Percentiles rank a stretch among this genome's conserved stretches.
These are phyloP conservation scores for Miscanthus lutarioriparius DNA, from an alignment of 176 grass and related monocot species.

Conservation along the genomic window DNA sequence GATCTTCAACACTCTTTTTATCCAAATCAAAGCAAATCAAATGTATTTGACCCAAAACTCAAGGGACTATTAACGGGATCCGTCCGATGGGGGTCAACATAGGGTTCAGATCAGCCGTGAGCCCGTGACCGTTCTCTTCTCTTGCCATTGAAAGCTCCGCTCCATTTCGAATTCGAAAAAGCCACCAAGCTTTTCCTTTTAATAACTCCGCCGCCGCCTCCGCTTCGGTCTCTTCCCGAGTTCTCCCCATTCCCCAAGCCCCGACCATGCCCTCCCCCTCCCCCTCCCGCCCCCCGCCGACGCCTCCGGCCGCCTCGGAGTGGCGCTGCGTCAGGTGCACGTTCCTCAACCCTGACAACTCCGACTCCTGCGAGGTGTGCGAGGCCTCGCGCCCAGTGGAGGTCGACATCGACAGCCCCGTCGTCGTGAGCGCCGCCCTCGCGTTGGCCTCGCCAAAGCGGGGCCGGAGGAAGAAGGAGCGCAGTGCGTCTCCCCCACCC, in stretches of 20 bases:
- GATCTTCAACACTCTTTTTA: not conserved
- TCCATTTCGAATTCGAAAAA: not conserved
- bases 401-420: constrained; percentile 44
- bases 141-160: not conserved
- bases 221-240: too few species aligned
- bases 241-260: not conserved
- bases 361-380: constrained; percentile 43
- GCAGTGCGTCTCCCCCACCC: not conserved
- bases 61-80: not conserved
- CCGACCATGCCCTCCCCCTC: not conserved
- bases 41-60: not conserved
- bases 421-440: constrained; percentile 23
- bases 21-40: not conserved
- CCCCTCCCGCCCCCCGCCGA: not conserved
- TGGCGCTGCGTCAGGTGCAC: constrained; percentile 59
- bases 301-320: not conserved
- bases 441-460: constrained; percentile 35
- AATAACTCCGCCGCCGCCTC: not conserved
- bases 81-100: not conserved
- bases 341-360: constrained; percentile 31
- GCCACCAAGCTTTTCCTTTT: not conserved
- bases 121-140: not conserved
- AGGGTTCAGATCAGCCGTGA: not conserved
- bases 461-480: constrained; percentile 22
- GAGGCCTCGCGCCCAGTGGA: constrained; percentile 31